Base-by-base conservation (phyloP, 129 eudicot species). In the Pulicaria dysenterica region DNA sequence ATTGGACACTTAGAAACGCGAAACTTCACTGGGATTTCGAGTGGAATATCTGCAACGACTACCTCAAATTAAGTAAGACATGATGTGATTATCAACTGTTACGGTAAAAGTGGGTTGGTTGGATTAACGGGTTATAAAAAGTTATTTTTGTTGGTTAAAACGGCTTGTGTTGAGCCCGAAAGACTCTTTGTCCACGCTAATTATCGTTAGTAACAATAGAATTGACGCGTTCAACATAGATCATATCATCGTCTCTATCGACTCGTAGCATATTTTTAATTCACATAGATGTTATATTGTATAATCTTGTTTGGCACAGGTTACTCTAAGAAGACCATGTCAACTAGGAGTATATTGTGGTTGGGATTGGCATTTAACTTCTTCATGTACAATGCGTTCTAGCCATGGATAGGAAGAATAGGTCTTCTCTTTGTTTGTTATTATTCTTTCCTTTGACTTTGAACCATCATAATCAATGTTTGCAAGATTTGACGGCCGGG, bases 21-120 rank as follows among this genome's bases (percentile, higher is more conserved):
- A 77, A 80, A 43, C 77, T 72, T 83, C 91, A 89, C 75, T 83
- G 96, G 96, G 84, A 84, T 86, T 84, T 89, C 36, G 81, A 89
- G 72, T 89, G 96, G 96, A 89, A 78, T 67, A 72, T 88, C 37
- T 73, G 65, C 47, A 88, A 88, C 75, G 75, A 76, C 64, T 80
- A 83, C 78, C 82, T 88, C 8, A 82, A 85, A 78, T 56, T 88
- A 17, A 80, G 88, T 86, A 72, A 77, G 78, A 48, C 13, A 17
- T 57, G 9, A 17, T 57, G 9, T 36, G 44, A 39, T 31, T 15
- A 39, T 34, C 10, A 44, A 11, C 3, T 24, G 4, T 13, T 13
- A 47, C 9, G 51, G 51, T 24, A 14, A 9, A 47, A 47, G 3
- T 13, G 50, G 50, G 11, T 47, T 13, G 51, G 51, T 10, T 47